A percentile compares a stretch with the other conserved stretches of the same genome.
These are phyloP conservation scores for Solanum pimpinellifolium DNA, from an alignment of 257 asterid genomes.

Conservation along the genomic window DNA sequence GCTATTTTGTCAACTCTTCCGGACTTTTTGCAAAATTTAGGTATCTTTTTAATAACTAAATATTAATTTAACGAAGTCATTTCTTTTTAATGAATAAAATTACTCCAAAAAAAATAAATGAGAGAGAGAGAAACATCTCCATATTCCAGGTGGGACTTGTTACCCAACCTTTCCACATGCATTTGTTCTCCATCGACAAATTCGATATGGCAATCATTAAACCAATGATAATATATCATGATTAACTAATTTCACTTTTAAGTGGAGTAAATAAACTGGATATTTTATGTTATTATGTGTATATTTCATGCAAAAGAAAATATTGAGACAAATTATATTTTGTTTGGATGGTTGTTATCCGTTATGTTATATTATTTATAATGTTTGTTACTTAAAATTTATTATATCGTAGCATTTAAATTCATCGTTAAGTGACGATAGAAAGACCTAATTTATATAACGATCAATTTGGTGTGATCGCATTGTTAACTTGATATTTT, in stretches of 20 bases:
- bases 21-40: too few species aligned
- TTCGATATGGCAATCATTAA: background rate
- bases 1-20: too few species aligned
- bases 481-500: too few species aligned
- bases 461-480: too few species aligned
- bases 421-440: too few species aligned
- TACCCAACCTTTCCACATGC: background rate
- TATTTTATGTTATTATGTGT: background rate
- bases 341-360: background rate
- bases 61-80: too few species aligned
- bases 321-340: background rate
- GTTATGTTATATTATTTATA: too few species aligned
- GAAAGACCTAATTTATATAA: too few species aligned
- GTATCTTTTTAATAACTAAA: too few species aligned
- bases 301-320: background rate
- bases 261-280: background rate
- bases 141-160: background rate
- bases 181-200: background rate
- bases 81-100: background rate
- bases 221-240: background rate
- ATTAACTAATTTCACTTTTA: background rate
- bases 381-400: too few species aligned
- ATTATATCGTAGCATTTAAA: too few species aligned
- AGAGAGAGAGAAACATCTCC: background rate
- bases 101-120: background rate